Evolutionary conservation across 1,284 basidiomycete species (phyloP), one percentile per base, ranked within the genome.

Genomic region (Apiotrichum porosum): DNA sequence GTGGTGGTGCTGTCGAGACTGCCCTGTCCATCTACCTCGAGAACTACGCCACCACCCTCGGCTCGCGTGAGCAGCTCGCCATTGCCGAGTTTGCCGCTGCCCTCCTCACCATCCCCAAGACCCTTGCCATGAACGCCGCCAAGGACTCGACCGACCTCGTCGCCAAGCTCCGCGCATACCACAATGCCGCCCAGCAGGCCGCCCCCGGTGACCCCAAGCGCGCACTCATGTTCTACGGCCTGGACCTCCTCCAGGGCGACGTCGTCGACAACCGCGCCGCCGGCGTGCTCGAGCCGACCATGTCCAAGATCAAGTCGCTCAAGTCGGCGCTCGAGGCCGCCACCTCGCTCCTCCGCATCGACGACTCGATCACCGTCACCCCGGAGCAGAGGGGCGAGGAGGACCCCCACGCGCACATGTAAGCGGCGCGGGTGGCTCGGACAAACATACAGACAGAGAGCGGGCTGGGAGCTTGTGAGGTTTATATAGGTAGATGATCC

Each of bases 121-220:
- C 87, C 19, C 84, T 99, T 19, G 87, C 95, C 2, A 88, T 97
- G 54, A 99, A 99, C 70, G 95, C 95, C 28, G 95, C 93, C 34
- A 97, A 98, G 72, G 95, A 99, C 73, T 92, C 92, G 40, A 98
- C 94, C 2, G 92, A 97, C 49, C 82, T 99, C 22, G 92, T 98
- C 35, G 93, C 95, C 44, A 97, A 97, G 75, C 79, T 99, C 47
- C 84, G 95, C 38, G 87, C 94, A 9, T 98, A 94, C 77, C 93
- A 99, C 78, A 93, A 95, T 62, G 88, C 91, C 26, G 94, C 94
- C 3, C 95, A 97, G 76, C 90, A 86, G 60, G 90, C 89, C 4
- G 84, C 88, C 1, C 79, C 78, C 1, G 86, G 85, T 31, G 95
- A 98, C 73, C 88, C 92, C n/a, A 95, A 95, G 77, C 91, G 95